Percentiles rank a stretch among this genome's conserved stretches.
Conservation (phyloP, 2,329 filamentous ascomycete species). For the Claviceps africana region DNA sequence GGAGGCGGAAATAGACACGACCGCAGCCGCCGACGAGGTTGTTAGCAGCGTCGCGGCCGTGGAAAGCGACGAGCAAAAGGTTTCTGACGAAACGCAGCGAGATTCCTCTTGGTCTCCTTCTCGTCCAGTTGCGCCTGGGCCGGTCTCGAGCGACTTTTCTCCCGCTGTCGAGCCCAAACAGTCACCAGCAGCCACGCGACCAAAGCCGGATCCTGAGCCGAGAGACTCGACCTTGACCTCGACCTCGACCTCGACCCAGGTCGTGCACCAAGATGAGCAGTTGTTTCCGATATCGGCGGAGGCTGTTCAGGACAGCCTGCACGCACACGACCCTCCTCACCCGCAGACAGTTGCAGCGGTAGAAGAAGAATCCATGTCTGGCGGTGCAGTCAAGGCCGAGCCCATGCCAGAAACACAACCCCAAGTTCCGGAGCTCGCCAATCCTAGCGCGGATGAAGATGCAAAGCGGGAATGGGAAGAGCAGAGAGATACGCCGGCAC, state of each 20-base stretch:
- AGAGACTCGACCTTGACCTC: not conserved
- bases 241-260: not conserved
- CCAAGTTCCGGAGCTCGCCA: slow-evolving; percentile 17
- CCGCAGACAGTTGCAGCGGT: not conserved
- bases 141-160: not conserved
- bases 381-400: not conserved
- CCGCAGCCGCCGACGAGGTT: not conserved
- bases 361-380: not conserved
- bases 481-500: slow-evolving; percentile 3
- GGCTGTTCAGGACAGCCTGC: not conserved
- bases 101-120: not conserved
- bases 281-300: not conserved
- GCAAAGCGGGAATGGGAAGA: not conserved
- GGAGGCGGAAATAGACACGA: not conserved
- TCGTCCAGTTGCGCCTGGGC: not conserved
- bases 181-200: not conserved
- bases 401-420: slow-evolving; percentile 13
- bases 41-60: not conserved
- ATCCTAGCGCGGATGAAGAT: not conserved
- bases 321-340: not conserved
- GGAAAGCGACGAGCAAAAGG: not conserved
- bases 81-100: not conserved
- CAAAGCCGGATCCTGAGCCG: not conserved
- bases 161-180: not conserved
- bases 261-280: not conserved